Evolutionary conservation across 1,284 basidiomycete genomes (phyloP).

Genomic region (Malassezia slooffiae): DNA sequence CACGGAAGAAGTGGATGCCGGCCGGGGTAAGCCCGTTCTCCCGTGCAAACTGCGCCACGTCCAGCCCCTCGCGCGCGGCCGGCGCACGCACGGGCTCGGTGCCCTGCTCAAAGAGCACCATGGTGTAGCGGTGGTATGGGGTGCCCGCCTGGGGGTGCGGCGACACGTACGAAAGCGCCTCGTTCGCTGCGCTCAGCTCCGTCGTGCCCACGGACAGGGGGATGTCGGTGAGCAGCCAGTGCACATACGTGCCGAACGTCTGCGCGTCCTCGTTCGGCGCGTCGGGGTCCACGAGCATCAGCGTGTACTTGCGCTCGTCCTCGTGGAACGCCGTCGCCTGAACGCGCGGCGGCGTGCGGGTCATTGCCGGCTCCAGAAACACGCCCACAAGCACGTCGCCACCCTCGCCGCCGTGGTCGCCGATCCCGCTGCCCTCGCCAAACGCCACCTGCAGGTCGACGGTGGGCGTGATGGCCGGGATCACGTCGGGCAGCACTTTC

Average conservation of each 20-base stretch:
- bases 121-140: conserved; percentile 71
- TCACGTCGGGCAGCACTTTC: conserved; percentile 75
- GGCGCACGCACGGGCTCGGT: neutral
- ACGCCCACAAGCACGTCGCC: conserved; percentile 61
- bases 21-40: conserved; percentile 53
- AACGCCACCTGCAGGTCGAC: conserved; percentile 62
- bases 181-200: neutral
- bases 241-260: conserved; percentile 63
- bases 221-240: conserved; percentile 67
- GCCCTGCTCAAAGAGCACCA: conserved; percentile 63
- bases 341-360: conserved; percentile 52
- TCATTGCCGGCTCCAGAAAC: conserved; percentile 10
- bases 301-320: conserved; percentile 71
- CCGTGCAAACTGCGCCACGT: conserved; percentile 57
- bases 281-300: conserved; percentile 82
- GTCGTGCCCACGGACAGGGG: conserved; percentile 10
- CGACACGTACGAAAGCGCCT: conserved; percentile 64
- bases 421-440: conserved; percentile 45
- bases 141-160: conserved; percentile 77
- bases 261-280: conserved; percentile 61
- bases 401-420: conserved; percentile 48
- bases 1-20: conserved; percentile 72
- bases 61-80: conserved; percentile 52
- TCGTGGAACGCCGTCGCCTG: conserved; percentile 66
- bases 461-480: conserved; percentile 62